A percentile compares a stretch with the other conserved stretches of the same genome.
These are phyloP conservation scores for Neophaeococcomyces aloes DNA, from an alignment of 2,329 filamentous ascomycete genomes.

Conservation along the genomic window DNA sequence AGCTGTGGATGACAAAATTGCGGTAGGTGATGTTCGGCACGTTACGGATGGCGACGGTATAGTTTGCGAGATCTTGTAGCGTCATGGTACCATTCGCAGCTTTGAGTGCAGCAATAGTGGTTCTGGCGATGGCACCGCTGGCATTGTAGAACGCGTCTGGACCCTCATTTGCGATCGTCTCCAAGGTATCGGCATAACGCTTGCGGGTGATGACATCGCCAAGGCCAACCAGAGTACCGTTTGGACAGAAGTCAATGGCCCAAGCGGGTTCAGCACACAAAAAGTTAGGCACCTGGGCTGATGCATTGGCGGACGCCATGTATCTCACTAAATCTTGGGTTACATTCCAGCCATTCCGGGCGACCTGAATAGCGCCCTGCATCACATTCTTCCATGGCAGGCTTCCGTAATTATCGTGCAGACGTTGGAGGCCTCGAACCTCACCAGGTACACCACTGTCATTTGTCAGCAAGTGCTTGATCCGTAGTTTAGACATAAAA, in stretches of 20 bases:
- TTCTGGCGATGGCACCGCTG: conserved; percentile 56
- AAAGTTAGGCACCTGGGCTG: conserved; percentile 47
- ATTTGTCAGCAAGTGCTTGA: conserved; percentile 4
- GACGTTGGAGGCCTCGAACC: conserved; percentile 64
- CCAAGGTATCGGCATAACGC: conserved; percentile 69
- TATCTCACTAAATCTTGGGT: conserved; percentile 64
- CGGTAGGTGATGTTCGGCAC: conserved; percentile 56
- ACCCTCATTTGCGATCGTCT: conserved; percentile 63
- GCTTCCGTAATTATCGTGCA: conserved; percentile 53
- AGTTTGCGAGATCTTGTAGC: conserved; percentile 62
- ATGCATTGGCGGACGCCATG: conserved; percentile 47
- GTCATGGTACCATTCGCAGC: conserved; percentile 74
- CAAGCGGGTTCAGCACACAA: conserved; percentile 64
- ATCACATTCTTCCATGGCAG: conserved; percentile 64
- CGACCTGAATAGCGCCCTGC: conserved; percentile 61
- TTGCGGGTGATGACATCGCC: conserved; percentile 72
- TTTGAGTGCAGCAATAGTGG: conserved; percentile 60
- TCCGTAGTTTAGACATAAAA: neutral
- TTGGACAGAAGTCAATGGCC: conserved; percentile 80
- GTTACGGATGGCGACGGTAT: conserved; percentile 55
- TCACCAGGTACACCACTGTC: conserved; percentile 46
- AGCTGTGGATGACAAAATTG: conserved; percentile 52
- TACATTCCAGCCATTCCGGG: conserved; percentile 62
- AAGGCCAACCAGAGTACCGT: conserved; percentile 59
- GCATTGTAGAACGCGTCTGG: conserved; percentile 59